These are phyloP conservation scores for Calonectria pseudoreteaudii DNA, from an alignment of 2,329 filamentous ascomycete genomes.

Conservation along the genomic window DNA sequence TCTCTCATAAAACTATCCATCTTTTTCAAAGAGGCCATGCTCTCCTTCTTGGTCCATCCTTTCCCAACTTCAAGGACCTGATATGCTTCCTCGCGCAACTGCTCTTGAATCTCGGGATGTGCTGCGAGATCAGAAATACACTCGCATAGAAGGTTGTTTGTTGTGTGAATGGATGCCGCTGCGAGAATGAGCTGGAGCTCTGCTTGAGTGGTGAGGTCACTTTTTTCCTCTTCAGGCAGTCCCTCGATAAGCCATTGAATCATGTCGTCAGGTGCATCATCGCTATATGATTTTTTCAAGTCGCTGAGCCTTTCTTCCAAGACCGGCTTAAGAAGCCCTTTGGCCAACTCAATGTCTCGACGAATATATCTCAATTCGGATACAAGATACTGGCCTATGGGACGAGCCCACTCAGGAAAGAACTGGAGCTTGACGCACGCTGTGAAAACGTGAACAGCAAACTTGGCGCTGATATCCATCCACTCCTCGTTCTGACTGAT, in stretches of 20 bases:
- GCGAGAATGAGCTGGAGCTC: constrained; percentile 58
- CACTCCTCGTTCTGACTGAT: constrained; percentile 65
- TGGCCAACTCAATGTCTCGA: constrained; percentile 56
- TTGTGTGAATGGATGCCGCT: constrained; percentile 59
- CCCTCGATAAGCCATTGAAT: constrained; percentile 59
- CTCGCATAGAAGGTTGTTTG: constrained; percentile 58
- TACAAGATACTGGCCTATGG: constrained; percentile 59
- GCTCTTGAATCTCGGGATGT: constrained; percentile 59
- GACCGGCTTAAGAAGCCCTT: constrained; percentile 57
- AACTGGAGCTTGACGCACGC: constrained; percentile 63
- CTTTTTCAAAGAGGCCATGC: constrained; percentile 58
- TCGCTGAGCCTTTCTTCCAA: constrained; percentile 59
- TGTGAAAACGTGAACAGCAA: constrained; percentile 61
- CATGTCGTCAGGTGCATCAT: constrained; percentile 54
- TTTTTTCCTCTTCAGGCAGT: constrained; percentile 52
- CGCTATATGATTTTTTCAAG: constrained; percentile 51
- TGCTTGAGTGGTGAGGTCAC: constrained; percentile 52
- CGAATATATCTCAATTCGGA: constrained; percentile 59
- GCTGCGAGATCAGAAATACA: constrained; percentile 63
- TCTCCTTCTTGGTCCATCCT: constrained; percentile 56
- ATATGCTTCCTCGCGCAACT: constrained; percentile 61
- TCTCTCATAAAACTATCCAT: constrained; percentile 64
- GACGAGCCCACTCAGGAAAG: constrained; percentile 63
- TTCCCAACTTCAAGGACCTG: constrained; percentile 55
- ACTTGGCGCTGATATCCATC: constrained; percentile 65